These are phyloP conservation scores for Blastobotrys chiropterorum DNA, from an alignment of 805 yeast species.

Conservation along the genomic window DNA sequence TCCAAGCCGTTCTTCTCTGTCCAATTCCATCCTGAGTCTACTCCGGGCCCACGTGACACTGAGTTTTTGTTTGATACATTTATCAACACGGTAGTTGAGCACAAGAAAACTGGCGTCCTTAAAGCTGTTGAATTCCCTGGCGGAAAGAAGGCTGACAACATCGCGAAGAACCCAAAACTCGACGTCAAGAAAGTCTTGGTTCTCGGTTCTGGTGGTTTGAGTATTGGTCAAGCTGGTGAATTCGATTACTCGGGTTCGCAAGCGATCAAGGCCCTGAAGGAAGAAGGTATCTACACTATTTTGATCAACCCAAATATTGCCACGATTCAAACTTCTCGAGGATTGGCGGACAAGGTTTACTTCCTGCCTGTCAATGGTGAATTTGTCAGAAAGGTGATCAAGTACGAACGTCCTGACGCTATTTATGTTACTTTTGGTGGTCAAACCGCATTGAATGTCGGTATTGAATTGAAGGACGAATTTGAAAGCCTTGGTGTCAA, in stretches of 20 bases:
- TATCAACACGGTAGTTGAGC: constrained; percentile 66
- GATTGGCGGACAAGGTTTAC: constrained; percentile 96
- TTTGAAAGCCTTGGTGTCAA: constrained; percentile 86
- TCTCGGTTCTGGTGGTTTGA: constrained; percentile 96
- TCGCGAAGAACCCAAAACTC: constrained; percentile 68
- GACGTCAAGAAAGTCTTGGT: constrained; percentile 87
- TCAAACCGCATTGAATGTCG: constrained; percentile 95
- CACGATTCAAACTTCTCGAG: constrained; percentile 96
- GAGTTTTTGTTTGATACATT: constrained; percentile 94
- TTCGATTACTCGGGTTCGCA: constrained; percentile 98
- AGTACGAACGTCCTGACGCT: constrained; percentile 94
- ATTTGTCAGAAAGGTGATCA: constrained; percentile 90
- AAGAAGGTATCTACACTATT: constrained; percentile 94
- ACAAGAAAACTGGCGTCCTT: constrained; percentile 40
- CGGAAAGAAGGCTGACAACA: constrained; percentile 68
- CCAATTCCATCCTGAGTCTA: constrained; percentile 98
- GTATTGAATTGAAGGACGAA: constrained; percentile 93
- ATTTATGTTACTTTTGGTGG: constrained; percentile 98
- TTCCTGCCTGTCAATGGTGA: constrained; percentile 97
- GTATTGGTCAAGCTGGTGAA: constrained; percentile 99
- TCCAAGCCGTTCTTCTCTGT: constrained; percentile 90
- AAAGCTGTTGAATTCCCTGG: constrained; percentile 88
- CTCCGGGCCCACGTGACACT: constrained; percentile 99
- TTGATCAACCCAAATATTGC: constrained; percentile 97
- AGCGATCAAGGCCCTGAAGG: constrained; percentile 96